Base-by-base conservation (phyloP, 2,329 filamentous ascomycete species). In the Penicillium sp. region DNA sequence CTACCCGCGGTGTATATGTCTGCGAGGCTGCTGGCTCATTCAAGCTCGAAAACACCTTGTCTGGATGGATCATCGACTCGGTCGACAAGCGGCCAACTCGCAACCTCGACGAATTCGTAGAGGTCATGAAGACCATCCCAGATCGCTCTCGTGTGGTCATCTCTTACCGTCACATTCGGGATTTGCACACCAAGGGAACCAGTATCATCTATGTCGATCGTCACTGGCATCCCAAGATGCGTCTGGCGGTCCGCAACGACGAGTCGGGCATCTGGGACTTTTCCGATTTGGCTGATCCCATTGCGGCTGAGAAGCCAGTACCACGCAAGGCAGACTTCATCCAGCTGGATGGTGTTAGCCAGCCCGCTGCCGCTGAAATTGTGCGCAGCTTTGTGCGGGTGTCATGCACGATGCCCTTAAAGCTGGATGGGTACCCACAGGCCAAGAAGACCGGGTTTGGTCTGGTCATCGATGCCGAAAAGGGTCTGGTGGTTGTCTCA, bases 341-440 rank as follows among this genome's bases (percentile, higher is more conserved):
- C 67, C 89, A 92, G 73, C 85, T 99, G 63, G 90, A 94, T 69
- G 92, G 95, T 67, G 90, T 94, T 61, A 90, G 90, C 60, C 90
- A 97, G 73, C 88, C 92, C 25, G 91, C 91, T 17, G 93, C 95
- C n/a, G 92, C 93, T 2, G 92, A 96, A 66, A 86, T 99, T 63
- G 91, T 99, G 41, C 89, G 91, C 66, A 97, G 93, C 73, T 98
- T 99, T 73, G 94, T 99, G 28, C 90, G 95, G 41, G 90, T 99
- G 57, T 89, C 91, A 64, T 96, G 93, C 69, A 90, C 89, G 25
- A 94, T 99, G 89, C 95, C 95, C 0, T 81, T 99, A 63, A 98
- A 98, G 81, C 84, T 99, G 10, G 95, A 99, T 74, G 95, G 95
- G n/a, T 99, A 96, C 74, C 96, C 95, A 5, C 91, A 95, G 75